Evolutionary conservation across 2,329 filamentous ascomycete genomes (phyloP).

Genomic region (Diaporthe citri): DNA sequence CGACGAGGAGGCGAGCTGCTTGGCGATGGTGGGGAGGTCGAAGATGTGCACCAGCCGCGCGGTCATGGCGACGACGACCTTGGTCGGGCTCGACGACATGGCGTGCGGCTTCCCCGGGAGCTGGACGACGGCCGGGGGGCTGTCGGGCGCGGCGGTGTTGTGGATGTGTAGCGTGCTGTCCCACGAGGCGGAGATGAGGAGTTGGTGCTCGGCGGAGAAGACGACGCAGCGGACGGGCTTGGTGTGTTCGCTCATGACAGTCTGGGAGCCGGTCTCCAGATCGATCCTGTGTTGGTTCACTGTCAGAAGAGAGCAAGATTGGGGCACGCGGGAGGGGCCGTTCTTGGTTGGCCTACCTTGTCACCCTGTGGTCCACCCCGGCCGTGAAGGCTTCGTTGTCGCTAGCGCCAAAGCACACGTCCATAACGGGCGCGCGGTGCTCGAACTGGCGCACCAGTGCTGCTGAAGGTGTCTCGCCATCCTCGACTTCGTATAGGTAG

Average conservation of each 20-base stretch:
- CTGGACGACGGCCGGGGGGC: constrained; percentile 72
- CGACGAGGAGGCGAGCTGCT: constrained; percentile 64
- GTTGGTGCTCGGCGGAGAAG: constrained; percentile 80
- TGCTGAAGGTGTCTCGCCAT: constrained; percentile 68
- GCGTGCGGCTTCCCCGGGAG: constrained; percentile 93
- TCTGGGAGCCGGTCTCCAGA: constrained; percentile 78
- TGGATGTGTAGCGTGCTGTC: constrained; percentile 91
- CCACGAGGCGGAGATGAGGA: constrained; percentile 94
- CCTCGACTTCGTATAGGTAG: constrained; percentile 85
- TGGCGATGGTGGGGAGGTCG: constrained; percentile 78
- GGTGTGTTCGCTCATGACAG: constrained; percentile 81
- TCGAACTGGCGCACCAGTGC: constrained; percentile 80
- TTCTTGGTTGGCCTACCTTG: constrained; percentile 66
- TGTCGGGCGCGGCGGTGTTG: constrained; percentile 66
- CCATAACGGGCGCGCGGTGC: constrained; percentile 87
- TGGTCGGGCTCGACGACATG: constrained; percentile 80
- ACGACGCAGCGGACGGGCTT: constrained; percentile 86
- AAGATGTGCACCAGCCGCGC: constrained; percentile 95
- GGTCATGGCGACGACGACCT: constrained; percentile 95
- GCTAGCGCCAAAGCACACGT: constrained; percentile 89
- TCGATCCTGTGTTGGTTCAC: constrained; percentile 65
- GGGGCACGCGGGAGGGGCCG: too few species aligned
- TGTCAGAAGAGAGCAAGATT: constrained; percentile 4
- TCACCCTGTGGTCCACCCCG: constrained; percentile 89
- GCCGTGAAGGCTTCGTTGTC: constrained; percentile 88